Evolutionary conservation across 2,329 filamentous ascomycete species (phyloP), one percentile per base, ranked within the genome.

Genomic region (Canariomyces notabilis): DNA sequence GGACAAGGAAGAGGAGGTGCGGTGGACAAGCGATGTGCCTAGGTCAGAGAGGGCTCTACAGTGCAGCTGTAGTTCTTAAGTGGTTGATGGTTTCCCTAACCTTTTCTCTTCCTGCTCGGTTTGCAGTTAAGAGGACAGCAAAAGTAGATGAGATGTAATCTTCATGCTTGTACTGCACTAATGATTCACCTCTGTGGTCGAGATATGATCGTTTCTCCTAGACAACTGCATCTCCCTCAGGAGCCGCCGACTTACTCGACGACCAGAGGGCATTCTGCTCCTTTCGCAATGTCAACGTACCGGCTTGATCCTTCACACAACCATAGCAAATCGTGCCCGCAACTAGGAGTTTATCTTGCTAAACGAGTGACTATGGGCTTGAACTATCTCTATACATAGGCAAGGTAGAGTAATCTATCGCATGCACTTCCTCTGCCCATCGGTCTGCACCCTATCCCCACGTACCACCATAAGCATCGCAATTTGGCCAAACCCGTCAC

Each of bases 1-100:
- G 46, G 72, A 93, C 53, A 70, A 69, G 42, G 79, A 81, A 14
- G 87, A 95, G 62, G 91, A 95, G 64, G 75, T 83, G 57, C 75
- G 90, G 52, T 95, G 88, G 73, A 88, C 83, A 57, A 85, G 87
- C 2, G 89, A 96, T 67, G 88, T 95, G 44, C 91, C 91, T 0
- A 81, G 77, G 62, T 75, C 75, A 37, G 81, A 83, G 66, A 79
- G 88, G 56, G 87, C 86, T 26, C 82, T 95, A 79, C 91, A 96
- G 71, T 97, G 93, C 65, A 95, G 88, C 63, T 98, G 93, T 68
- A 95, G 89, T 64, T 96, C 91, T 19, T 95, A 72, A 55, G 37
- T 23, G 11, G 3, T 18, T 21, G 3, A 15, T 20, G 21, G 34
- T n/a, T n/a, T n/a, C n/a, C n/a, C n/a, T n/a, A n/a, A n/a, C n/a